Base-by-base conservation (phyloP, 2,329 filamentous ascomycete species). In the Endoconidiophora laricicola region DNA sequence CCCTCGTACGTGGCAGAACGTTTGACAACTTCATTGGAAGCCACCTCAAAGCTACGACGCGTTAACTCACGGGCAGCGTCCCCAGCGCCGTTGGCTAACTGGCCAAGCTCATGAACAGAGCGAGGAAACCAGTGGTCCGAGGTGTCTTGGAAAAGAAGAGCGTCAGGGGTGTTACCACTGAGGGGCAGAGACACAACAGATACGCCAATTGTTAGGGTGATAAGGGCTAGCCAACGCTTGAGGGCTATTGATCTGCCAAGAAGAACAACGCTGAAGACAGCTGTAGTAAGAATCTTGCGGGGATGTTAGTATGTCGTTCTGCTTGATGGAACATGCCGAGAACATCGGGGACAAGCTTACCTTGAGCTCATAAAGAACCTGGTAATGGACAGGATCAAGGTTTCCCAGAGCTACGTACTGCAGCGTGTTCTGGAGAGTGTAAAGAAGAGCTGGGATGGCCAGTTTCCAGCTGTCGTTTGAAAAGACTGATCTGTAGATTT, bases 401-500 rank as follows among this genome's bases (percentile, higher is more conserved):
- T 96, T 95, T 54, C 85, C 86, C 9, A 95, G 78, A 1, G 86
- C 90, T 48, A 93, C 76, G 60, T 95, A 98, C 63, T 95, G 86
- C 49, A 96, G 68, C n/a, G 84, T 83, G 60, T 95, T 96, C 59
- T 95, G 86, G 24, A 95, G 63, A 0, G 90, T 94, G 62, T 94
- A 96, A 1, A 96, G 71, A 3, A 79, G 73, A 3, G 90, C 91
- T 0, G 90, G 91, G 40, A 96, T 79, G 6, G 86, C 86, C 55
- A 98, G 68, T 64, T 94, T 94, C 90, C 90, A 96, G 57, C 87
- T 87, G 61, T 96, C 91, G 7, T 83, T 81, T 0, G 83, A 81
- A 61, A 96, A 94, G 14, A 95, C 83, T 26, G 80, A 78, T 58
- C 77, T 79, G 60, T 81, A 83, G 22, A 96, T 77, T 59, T 86